These are phyloP conservation scores for Phytophthora pluvialis DNA, from an alignment of 352 stramenopile genomes.

Conservation along the genomic window DNA sequence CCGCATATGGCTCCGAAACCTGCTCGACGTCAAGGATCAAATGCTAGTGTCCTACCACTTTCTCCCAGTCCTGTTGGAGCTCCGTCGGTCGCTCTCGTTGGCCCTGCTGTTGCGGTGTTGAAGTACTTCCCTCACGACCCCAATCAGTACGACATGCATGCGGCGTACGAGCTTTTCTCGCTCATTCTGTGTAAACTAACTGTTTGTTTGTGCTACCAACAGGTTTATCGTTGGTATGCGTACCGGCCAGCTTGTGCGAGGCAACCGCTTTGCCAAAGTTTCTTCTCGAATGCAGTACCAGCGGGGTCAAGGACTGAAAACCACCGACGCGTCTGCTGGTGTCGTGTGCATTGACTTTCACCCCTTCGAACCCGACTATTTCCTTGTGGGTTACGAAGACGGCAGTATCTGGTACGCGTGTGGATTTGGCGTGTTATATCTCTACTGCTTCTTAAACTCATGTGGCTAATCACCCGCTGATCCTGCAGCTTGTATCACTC, in stretches of 20 bases:
- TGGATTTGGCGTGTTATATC: not conserved
- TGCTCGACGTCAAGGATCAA: constrained; percentile 12
- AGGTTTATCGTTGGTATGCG: constrained; percentile 62
- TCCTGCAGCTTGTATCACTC: constrained; percentile 53
- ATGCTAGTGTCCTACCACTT: constrained; percentile 15
- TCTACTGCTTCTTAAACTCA: not conserved
- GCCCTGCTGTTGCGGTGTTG: constrained; percentile 54
- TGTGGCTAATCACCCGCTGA: not conserved
- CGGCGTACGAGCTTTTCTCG: not conserved
- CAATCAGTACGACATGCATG: constrained; percentile 50
- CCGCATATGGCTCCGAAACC: constrained; percentile 13
- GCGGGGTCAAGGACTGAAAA: constrained; percentile 19
- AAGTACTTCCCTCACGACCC: constrained; percentile 61
- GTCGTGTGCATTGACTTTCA: constrained; percentile 65
- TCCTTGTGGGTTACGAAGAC: constrained; percentile 72
- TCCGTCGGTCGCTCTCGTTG: constrained; percentile 25
- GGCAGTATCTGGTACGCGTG: constrained; percentile 49
- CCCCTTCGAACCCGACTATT: constrained; percentile 54
- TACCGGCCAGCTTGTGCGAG: constrained; percentile 43
- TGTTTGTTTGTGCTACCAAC: not conserved
- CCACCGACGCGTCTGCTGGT: constrained; percentile 14
- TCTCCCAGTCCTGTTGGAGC: constrained; percentile 8
- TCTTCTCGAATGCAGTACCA: constrained; percentile 29
- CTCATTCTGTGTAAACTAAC: not conserved
- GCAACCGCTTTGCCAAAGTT: constrained; percentile 48